phyloP scores from a whole-genome alignment of 2,329 filamentous ascomycete genomes.

The Curvularia lunata region DNA sequence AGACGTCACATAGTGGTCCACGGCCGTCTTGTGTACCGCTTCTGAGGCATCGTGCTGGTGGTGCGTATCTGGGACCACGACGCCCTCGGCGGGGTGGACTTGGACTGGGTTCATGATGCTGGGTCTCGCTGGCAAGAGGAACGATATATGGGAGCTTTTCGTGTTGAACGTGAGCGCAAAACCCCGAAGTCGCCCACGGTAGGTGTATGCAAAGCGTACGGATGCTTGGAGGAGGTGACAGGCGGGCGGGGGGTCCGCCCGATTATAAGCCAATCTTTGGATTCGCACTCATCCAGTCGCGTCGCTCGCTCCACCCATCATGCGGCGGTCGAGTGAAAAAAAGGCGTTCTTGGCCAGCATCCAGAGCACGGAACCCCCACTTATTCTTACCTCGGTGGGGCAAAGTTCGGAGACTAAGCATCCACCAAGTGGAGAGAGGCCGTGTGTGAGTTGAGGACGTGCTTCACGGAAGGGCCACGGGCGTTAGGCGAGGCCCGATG shows the following conservation, averaged over 20 bases:
- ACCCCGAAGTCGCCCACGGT: slow-evolving; percentile 52
- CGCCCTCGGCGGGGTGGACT: slow-evolving; percentile 20
- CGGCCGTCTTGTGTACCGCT: slow-evolving; percentile 25
- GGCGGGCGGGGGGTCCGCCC: slow-evolving; percentile 26
- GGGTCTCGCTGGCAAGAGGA: neutral
- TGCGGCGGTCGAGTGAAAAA: slow-evolving; percentile 22
- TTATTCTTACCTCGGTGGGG: slow-evolving; percentile 14
- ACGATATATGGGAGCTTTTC: slow-evolving; percentile 44
- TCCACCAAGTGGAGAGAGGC: slow-evolving; percentile 5
- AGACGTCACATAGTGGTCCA: slow-evolving; percentile 31
- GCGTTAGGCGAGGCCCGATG: slow-evolving; percentile 32
- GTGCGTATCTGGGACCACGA: slow-evolving; percentile 26
- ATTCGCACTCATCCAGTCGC: slow-evolving; percentile 6
- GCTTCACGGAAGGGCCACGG: slow-evolving; percentile 13
- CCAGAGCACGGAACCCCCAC: slow-evolving; percentile 18
- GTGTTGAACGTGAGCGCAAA: slow-evolving; percentile 48
- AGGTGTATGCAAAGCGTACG: slow-evolving; percentile 15
- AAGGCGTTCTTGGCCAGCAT: slow-evolving; percentile 29
- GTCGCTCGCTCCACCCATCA: slow-evolving; percentile 11
- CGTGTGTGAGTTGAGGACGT: slow-evolving; percentile 10
- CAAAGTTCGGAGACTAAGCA: slow-evolving; percentile 26
- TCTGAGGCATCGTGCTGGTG: slow-evolving; percentile 24
- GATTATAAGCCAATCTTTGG: slow-evolving; percentile 26
- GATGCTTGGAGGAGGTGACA: slow-evolving; percentile 3
- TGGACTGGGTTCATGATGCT: slow-evolving; percentile 21